Base-by-base conservation (phyloP, 176 grass and related monocot species). In the Carex kokanica region DNA sequence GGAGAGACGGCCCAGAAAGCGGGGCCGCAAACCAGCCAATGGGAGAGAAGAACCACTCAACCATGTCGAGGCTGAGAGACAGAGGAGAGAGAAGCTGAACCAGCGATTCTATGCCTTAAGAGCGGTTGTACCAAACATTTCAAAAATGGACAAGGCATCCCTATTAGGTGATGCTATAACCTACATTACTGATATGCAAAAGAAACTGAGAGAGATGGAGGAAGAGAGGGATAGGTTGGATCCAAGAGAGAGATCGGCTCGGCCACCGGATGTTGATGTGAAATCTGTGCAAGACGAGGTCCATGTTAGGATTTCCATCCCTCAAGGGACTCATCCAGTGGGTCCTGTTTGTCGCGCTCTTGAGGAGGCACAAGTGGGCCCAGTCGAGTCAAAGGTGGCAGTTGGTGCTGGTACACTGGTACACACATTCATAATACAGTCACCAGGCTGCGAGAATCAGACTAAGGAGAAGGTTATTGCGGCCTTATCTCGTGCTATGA, bases 81-180 rank as follows among this genome's bases (percentile, higher is more conserved):
- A 99, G 78, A 91, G 96, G 78, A 93, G 96, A 84, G 96, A 99
- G 85, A 99, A 99, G 81, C 89, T 99, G 25, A 99, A 99, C 75
- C 96, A 99, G 86, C 61, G 89, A 51, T 99, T 99, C 75, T 99
- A 99, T 18, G 96, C 96, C 0, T 67, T 99, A 20, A 89, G 96
- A 78, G 89, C 96, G 0, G 93, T 99, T 74, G 96, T 99, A 17
- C 96, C 96, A 1, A 99, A 99, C 83, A 98, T 98, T 75, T 95
- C 96, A 1, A 98, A 95, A 85, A 98, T 98, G 96, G 96, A 98
- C 74, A 99, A 99, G 85, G 96, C 96, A 2, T 99, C 96, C 21
- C 83, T 99, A 29, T 86, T 99, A 36, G 93, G 93, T 0, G 93
- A 99, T 23, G 89, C 96, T 2, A 93, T 95, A 86, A 80, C 88